These are phyloP conservation scores for Gnomoniopsis smithogilvyi DNA, from an alignment of 2,329 filamentous ascomycete species.

Conservation along the genomic window DNA sequence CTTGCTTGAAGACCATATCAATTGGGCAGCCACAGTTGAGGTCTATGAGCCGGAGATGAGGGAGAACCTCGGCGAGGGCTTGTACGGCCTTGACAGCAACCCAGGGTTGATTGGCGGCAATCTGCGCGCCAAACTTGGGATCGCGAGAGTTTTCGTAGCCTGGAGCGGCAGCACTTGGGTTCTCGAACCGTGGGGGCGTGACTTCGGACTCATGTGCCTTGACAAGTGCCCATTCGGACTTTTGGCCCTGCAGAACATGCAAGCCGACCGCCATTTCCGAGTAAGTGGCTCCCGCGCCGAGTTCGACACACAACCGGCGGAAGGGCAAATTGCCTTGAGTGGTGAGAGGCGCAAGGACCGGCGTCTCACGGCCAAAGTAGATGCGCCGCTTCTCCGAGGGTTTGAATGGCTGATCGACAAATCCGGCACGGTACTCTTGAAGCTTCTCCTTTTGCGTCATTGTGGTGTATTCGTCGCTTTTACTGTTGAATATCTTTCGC, in stretches of 20 bases:
- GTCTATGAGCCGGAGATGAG: conserved; percentile 85
- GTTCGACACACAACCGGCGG: conserved; percentile 80
- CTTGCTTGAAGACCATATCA: conserved; percentile 84
- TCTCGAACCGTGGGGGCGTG: conserved; percentile 64
- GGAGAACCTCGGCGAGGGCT: conserved; percentile 70
- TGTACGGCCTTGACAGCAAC: conserved; percentile 86
- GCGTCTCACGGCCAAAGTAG: conserved; percentile 93
- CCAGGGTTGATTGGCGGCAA: conserved; percentile 90
- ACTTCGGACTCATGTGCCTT: conserved; percentile 87
- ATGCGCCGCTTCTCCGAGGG: conserved; percentile 91
- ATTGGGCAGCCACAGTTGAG: conserved; percentile 98
- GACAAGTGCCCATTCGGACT: conserved; percentile 91
- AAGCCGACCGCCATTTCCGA: conserved; percentile 97
- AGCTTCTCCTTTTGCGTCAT: conserved; percentile 33
- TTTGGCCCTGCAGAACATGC: conserved; percentile 84
- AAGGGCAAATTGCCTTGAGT: conserved; percentile 97
- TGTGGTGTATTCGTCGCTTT: conserved; percentile 22
- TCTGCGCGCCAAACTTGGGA: conserved; percentile 86
- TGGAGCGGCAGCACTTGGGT: conserved; percentile 44
- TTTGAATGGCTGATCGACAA: conserved; percentile 80
- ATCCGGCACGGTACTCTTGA: conserved; percentile 76
- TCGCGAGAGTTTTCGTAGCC: conserved; percentile 82
- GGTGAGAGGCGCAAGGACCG: conserved; percentile 88
- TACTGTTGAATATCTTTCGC: conserved; percentile 41
- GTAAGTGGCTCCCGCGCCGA: conserved; percentile 91